A percentile compares a stretch with the other conserved stretches of the same genome.
Evolutionary conservation across 495 filamentous ascomycete genomes (phyloP).

Genomic region (Podospora pseudopauciseta): DNA sequence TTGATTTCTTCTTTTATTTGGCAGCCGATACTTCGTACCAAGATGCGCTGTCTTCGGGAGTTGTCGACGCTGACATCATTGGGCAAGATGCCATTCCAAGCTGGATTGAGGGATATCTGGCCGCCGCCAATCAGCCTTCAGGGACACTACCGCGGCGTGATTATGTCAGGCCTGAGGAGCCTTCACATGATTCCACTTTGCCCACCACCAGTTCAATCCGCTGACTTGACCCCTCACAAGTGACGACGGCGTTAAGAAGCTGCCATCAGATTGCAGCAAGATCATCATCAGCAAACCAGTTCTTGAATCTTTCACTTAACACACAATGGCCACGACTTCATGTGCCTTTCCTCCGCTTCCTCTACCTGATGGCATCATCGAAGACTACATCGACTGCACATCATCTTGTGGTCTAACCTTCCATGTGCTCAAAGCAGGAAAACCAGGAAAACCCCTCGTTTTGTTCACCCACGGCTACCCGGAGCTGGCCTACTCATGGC

Average conservation of each 20-base stretch:
- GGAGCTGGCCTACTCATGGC: conserved; percentile 68
- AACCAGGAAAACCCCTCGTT: conserved; percentile 51
- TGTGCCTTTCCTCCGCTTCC: conserved; percentile 43
- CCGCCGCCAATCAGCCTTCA: not conserved
- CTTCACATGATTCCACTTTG: not conserved
- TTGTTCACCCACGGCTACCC: conserved; percentile 65
- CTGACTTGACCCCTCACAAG: not conserved
- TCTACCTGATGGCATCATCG: conserved; percentile 49
- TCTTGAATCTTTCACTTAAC: not conserved
- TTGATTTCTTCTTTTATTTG: not conserved
- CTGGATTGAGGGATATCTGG: not conserved
- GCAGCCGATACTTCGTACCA: not conserved
- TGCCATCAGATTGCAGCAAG: not conserved
- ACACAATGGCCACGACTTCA: not conserved
- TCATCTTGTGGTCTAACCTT: conserved; percentile 49
- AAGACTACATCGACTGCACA: conserved; percentile 49
- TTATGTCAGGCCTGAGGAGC: not conserved
- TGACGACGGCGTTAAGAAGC: not conserved
- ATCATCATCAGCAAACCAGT: not conserved
- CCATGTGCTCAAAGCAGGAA: conserved; percentile 58
- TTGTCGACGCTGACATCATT: not conserved
- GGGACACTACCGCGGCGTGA: not conserved
- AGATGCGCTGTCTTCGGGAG: too few species aligned
- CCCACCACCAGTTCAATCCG: not conserved
- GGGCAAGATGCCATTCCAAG: not conserved